Percentiles rank a stretch among this genome's conserved stretches.
These are phyloP conservation scores for Starmerella geochares DNA, from an alignment of 805 yeast genomes.

Conservation along the genomic window DNA sequence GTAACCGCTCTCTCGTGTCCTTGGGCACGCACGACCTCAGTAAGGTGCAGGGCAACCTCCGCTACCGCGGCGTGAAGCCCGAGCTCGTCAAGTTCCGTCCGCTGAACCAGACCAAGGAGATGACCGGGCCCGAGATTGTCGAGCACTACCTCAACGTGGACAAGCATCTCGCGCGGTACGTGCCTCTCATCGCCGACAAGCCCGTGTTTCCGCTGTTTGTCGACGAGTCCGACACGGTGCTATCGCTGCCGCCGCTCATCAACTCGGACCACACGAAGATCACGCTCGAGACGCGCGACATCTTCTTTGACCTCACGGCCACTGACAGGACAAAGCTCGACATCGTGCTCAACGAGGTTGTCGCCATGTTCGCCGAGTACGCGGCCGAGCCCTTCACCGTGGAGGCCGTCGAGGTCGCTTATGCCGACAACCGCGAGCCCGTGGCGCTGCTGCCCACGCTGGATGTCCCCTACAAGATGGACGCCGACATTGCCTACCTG, in stretches of 20 bases:
- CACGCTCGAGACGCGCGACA: slow-evolving; percentile 69
- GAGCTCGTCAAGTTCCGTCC: slow-evolving; percentile 52
- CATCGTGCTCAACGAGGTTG: slow-evolving; percentile 80
- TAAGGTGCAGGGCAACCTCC: slow-evolving; percentile 67
- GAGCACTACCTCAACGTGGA: slow-evolving; percentile 77
- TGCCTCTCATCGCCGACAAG: slow-evolving; percentile 76
- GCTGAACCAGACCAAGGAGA: slow-evolving; percentile 36
- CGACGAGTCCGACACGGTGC: slow-evolving; percentile 64
- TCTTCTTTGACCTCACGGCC: slow-evolving; percentile 89
- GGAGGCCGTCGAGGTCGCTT: slow-evolving; percentile 76
- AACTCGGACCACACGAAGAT: slow-evolving; percentile 87
- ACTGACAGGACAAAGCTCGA: slow-evolving; percentile 92
- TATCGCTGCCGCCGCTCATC: slow-evolving; percentile 94
- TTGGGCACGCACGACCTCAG: slow-evolving; percentile 97
- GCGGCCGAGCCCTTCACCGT: slow-evolving; percentile 70
- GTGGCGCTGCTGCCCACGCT: slow-evolving; percentile 65
- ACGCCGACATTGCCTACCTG: slow-evolving; percentile 72
- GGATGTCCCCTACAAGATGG: slow-evolving; percentile 47
- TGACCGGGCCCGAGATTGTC: slow-evolving; percentile 71
- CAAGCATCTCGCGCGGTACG: slow-evolving; percentile 77
- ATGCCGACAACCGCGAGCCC: slow-evolving; percentile 57
- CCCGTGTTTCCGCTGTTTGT: slow-evolving; percentile 85
- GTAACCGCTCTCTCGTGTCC: slow-evolving; percentile 94
- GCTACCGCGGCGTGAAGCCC: slow-evolving; percentile 77
- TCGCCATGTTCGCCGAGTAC: slow-evolving; percentile 91